A percentile compares a stretch with the other conserved stretches of the same genome.
These are phyloP conservation scores for Lignosus rhinocerotis DNA, from an alignment of 1,284 basidiomycete genomes.

Conservation along the genomic window DNA sequence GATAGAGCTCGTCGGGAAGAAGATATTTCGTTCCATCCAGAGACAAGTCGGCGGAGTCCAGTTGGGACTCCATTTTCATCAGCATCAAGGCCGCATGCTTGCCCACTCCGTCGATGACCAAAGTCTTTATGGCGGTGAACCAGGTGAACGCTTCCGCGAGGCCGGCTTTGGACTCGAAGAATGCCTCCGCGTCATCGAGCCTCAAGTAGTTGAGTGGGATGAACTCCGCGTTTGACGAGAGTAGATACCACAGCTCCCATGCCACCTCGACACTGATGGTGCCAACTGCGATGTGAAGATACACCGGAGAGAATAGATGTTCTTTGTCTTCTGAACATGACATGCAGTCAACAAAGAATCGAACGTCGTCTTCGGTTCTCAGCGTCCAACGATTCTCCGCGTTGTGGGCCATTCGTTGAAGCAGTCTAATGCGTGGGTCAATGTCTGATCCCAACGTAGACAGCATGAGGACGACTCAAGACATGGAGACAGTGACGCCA, in stretches of 20 bases:
- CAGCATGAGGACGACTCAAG: neutral
- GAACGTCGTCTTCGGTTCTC: neutral
- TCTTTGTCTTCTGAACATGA: neutral
- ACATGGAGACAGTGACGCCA: neutral
- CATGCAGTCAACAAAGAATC: neutral
- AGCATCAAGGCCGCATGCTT: neutral
- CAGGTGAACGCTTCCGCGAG: neutral
- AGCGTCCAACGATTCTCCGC: neutral
- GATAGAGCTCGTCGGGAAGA: neutral
- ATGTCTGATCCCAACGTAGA: neutral
- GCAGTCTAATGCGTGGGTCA: neutral
- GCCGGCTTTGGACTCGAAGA: neutral
- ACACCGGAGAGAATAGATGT: neutral
- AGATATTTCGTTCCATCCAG: neutral
- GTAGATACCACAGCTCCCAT: neutral
- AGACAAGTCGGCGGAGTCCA: neutral
- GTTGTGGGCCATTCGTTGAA: neutral
- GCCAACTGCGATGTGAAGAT: neutral
- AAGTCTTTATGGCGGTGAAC: neutral
- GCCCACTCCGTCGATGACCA: neutral
- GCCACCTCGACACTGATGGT: neutral
- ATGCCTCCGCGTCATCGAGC: neutral
- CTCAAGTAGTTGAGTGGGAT: neutral
- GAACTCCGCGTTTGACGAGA: neutral
- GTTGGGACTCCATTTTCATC: neutral